These are phyloP conservation scores for Trichosporon coremiiforme DNA, from an alignment of 1,284 basidiomycete genomes.

Conservation along the genomic window DNA sequence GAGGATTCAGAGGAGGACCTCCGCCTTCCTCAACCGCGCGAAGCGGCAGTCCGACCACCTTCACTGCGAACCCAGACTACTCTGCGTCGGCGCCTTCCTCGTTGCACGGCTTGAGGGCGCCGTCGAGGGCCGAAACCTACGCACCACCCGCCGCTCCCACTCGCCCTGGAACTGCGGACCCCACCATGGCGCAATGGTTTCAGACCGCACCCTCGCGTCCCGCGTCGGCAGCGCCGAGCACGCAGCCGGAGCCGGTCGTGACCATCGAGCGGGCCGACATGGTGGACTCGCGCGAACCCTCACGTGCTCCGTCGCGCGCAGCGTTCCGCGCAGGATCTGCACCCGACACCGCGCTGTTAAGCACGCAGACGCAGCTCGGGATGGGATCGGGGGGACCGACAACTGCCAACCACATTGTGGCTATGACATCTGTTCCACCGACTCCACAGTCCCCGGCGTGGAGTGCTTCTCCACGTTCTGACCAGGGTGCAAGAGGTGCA, in stretches of 20 bases:
- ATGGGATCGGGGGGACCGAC: not conserved
- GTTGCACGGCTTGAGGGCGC: not conserved
- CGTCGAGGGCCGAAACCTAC: not conserved
- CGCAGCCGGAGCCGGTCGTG: not conserved
- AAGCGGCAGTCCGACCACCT: too few species aligned
- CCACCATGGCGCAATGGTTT: not conserved
- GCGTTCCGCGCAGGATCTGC: not conserved
- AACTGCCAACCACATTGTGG: not conserved
- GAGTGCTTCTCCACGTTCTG: too few species aligned
- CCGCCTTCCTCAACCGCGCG: not conserved
- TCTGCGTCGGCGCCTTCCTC: not conserved
- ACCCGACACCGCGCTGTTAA: not conserved
- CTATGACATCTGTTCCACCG: not conserved
- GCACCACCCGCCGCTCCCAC: not conserved
- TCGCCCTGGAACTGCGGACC: not conserved
- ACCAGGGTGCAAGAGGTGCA: not conserved
- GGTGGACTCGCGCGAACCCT: not conserved
- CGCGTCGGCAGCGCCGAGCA: not conserved
- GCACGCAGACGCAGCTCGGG: not conserved
- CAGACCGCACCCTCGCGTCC: not conserved
- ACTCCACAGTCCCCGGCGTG: not conserved
- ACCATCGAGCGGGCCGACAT: not conserved
- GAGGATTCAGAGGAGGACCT: not conserved
- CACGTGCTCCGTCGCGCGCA: not conserved
- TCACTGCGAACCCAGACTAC: too few species aligned